Base-by-base conservation (phyloP, 2,329 filamentous ascomycete species). In the Cercospora berteroae region DNA sequence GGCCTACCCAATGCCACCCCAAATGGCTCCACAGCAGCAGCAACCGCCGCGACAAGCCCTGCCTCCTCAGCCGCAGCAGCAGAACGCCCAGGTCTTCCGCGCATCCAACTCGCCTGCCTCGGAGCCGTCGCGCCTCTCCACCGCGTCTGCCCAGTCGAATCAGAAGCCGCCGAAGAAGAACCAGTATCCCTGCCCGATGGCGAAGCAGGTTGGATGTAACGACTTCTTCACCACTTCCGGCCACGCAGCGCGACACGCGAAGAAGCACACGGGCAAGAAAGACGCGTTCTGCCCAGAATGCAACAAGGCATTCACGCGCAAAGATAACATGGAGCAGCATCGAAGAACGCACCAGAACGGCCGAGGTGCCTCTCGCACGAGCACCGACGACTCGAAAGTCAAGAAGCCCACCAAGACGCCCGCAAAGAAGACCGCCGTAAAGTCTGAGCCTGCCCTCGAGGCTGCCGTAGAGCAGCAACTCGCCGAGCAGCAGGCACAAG, bases 261-360 rank as follows among this genome's bases (percentile, higher is more conserved):
- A 93, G 79, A 93, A 93, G 75, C 91, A 94, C 81, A 92, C 90
- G 1, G 90, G 90, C 59, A 90, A 92, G 79, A 94, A 94, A 81
- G 88, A 88, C 13, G 89, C 92, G 23, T 86, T 88, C 33, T 91
- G 85, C 74, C 81, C 84, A 0, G 89, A 89, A 67, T 94, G 91
- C 82, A 86, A 87, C 78, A 93, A 93, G 81, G 91, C 90, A 75
- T 94, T 94, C 74, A 93, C 90, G 10, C 89, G 91, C 70, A 89
- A 90, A 73, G 91, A 94, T 83, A 94, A 94, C 82, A 94, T 94
- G 91, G 92, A 93, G 83, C 91, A 93, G 80, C 91, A 94, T 75
- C 85, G 92, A 31, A 87, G 91, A 74, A 93, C 90, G 0, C 91
- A 94, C 78, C 89, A 87, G 70, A 83, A 80, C 68, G 83, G 82